Base-by-base conservation (phyloP, 1,284 basidiomycete species). In the Rhodotorula mucilaginosa region DNA sequence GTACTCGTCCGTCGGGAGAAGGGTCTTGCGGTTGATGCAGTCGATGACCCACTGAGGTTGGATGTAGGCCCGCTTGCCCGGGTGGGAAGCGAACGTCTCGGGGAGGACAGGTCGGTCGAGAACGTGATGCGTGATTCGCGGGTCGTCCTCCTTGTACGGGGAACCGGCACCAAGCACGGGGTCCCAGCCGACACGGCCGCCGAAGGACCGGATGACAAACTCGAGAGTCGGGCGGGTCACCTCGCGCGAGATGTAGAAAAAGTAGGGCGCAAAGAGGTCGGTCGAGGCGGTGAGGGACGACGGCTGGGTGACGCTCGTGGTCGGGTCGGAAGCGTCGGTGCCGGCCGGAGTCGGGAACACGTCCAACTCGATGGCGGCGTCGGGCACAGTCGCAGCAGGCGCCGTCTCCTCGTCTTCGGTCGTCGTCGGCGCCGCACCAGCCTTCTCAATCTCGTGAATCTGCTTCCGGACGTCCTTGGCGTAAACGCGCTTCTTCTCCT, bases 1-100 rank as follows among this genome's bases (percentile, higher is more conserved):
- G 80, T 99, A 99, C 61, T 87, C 85, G 69, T 90, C 94, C 77
- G 95, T 91, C 1, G 93, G 86, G 48, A 98, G 85, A 68, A 97
- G 86, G 80, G 87, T 92, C 26, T 89, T 88, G 31, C 89, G 87
- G 81, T 99, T 99, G 79, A 97, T 89, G 80, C 91, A 97, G 82
- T 99, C 97, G 49, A 95, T 91, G 44, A 98, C 87, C 96, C 97
- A 99, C 82, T 99, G 97, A 23, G 97, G 97, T 82, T 99, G 97
- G 15, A 99, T 87, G 82, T 91, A 93, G 78, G 92, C 92, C 77
- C 95, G 86, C 80, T 88, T 87, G 64, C 85, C 82, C 46, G 88
- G 85, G 61, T 86, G 85, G 18, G 72, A 65, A 34, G 78, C 72
- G 46, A 77, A 78, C 47, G 75, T 69, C n/a, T 64, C 58, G 5